These are phyloP conservation scores for Syncephalastrum sp. DNA, from an alignment of 371 early-diverging fungal species.

Conservation along the genomic window DNA sequence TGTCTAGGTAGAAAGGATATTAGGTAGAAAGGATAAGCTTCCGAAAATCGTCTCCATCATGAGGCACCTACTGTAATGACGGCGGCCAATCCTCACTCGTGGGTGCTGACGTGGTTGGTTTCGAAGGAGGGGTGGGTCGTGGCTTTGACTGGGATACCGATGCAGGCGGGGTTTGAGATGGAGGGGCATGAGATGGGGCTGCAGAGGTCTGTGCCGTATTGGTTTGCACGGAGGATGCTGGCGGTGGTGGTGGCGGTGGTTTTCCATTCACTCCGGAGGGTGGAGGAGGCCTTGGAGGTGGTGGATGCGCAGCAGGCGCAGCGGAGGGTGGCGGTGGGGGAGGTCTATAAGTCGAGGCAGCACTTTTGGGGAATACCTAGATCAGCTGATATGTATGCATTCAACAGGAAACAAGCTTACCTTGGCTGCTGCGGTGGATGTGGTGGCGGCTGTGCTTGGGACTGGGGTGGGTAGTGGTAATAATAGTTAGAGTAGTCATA, in stretches of 20 bases:
- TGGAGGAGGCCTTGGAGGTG: slow-evolving; percentile 1
- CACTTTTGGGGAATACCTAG: slow-evolving; percentile 10
- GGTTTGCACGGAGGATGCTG: too few relatives aligned
- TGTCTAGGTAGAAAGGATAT: slow-evolving; percentile 43
- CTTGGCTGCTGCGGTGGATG: slow-evolving; percentile 3
- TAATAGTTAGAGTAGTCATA: slow-evolving; percentile 5
- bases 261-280: slow-evolving; percentile 1
- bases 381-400: neutral
- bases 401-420: neutral
- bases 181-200: too few relatives aligned
- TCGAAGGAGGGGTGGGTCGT: too few relatives aligned
- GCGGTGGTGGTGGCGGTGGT: neutral
- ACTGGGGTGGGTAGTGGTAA: neutral
- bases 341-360: too few relatives aligned
- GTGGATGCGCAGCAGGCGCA: neutral
- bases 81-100: slow-evolving; percentile 41
- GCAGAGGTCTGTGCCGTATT: too few relatives aligned
- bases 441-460: slow-evolving; percentile 1
- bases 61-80: slow-evolving; percentile 34
- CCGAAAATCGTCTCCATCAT: neutral
- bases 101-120: neutral
- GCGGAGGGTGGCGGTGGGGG: slow-evolving; percentile 1
- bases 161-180: too few relatives aligned
- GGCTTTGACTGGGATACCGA: too few relatives aligned
- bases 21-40: slow-evolving; percentile 13